Conservation (phyloP, 2,329 filamentous ascomycete genomes). For the Aspergillus aculeatinus region DNA sequence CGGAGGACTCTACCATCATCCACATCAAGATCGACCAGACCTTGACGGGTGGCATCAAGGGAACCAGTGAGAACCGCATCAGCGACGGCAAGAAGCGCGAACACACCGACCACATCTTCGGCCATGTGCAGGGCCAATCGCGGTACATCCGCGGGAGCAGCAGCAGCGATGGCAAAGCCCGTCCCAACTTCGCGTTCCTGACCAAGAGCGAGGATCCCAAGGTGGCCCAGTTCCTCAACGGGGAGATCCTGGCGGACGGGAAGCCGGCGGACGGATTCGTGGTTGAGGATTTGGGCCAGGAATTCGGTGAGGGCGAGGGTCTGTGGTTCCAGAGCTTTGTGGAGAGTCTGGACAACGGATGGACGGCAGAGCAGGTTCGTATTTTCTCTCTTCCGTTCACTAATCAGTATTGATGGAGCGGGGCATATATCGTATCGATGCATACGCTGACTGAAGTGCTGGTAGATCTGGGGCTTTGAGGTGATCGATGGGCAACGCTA, state of each 20-base stretch:
- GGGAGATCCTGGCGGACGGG: constrained; percentile 51
- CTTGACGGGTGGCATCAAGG: constrained; percentile 68
- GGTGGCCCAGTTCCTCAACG: constrained; percentile 40
- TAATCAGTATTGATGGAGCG: background rate
- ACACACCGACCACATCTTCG: constrained; percentile 79
- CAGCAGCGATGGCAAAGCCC: constrained; percentile 39
- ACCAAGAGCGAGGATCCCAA: constrained; percentile 42
- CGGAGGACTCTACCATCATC: constrained; percentile 44
- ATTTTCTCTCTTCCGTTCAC: background rate
- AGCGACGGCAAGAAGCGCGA: constrained; percentile 61
- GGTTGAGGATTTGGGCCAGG: constrained; percentile 49
- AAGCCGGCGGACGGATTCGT: constrained; percentile 61
- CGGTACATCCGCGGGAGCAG: constrained; percentile 47
- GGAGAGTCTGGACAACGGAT: constrained; percentile 48
- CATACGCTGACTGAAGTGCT: background rate
- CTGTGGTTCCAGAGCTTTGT: constrained; percentile 52
- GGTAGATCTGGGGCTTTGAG: constrained; percentile 50
- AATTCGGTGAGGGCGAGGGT: constrained; percentile 44
- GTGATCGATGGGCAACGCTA: constrained; percentile 41
- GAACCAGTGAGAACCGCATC: constrained; percentile 59
- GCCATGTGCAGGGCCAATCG: constrained; percentile 63
- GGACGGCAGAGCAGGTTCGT: constrained; percentile 56
- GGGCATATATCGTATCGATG: background rate
- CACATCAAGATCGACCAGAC: constrained; percentile 73
- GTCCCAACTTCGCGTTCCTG: constrained; percentile 35